A percentile compares a stretch with the other conserved stretches of the same genome.
These are phyloP conservation scores for Xylariaceae sp. DNA, from an alignment of 2,329 filamentous ascomycete species.

Conservation along the genomic window DNA sequence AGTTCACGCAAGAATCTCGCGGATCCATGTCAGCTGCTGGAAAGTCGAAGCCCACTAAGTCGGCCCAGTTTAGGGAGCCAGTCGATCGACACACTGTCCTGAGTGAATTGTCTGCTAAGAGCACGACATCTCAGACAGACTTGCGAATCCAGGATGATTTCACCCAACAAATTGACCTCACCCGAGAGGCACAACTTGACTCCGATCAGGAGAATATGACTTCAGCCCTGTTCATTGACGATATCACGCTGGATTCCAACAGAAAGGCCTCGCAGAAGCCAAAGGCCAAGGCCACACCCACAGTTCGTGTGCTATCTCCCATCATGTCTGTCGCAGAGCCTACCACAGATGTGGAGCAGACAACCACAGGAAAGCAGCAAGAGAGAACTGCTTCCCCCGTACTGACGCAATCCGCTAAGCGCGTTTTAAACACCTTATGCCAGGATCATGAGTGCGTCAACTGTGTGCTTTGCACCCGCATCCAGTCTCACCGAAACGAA, in stretches of 20 bases:
- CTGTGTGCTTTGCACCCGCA: conserved; percentile 53
- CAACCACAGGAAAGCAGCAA: conserved; percentile 32
- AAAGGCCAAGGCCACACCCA: conserved; percentile 15
- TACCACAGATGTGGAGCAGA: conserved; percentile 31
- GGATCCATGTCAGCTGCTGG: conserved; percentile 36
- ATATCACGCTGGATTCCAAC: conserved; percentile 49
- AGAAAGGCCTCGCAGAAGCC: conserved; percentile 35
- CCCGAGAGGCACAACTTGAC: conserved; percentile 31
- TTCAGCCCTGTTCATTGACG: conserved; percentile 53
- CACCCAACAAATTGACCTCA: conserved; percentile 35
- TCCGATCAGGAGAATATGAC: conserved; percentile 48
- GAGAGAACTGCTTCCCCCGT: not conserved
- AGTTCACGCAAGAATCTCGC: conserved; percentile 43
- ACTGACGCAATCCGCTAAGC: conserved; percentile 48
- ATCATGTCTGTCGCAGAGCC: conserved; percentile 18
- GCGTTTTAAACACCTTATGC: conserved; percentile 49
- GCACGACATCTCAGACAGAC: conserved; percentile 30
- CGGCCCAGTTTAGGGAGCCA: conserved; percentile 33
- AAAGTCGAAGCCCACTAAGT: conserved; percentile 30
- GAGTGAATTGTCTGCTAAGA: conserved; percentile 35
- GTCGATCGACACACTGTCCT: conserved; percentile 24
- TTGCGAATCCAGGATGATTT: conserved; percentile 35
- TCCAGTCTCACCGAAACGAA: conserved; percentile 36
- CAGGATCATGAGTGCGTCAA: conserved; percentile 49
- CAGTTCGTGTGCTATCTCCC: conserved; percentile 16